Percentiles rank a stretch among this genome's conserved stretches.
Conservation (phyloP, 78 protist species). For the Neovahlkampfia damariscottae region DNA sequence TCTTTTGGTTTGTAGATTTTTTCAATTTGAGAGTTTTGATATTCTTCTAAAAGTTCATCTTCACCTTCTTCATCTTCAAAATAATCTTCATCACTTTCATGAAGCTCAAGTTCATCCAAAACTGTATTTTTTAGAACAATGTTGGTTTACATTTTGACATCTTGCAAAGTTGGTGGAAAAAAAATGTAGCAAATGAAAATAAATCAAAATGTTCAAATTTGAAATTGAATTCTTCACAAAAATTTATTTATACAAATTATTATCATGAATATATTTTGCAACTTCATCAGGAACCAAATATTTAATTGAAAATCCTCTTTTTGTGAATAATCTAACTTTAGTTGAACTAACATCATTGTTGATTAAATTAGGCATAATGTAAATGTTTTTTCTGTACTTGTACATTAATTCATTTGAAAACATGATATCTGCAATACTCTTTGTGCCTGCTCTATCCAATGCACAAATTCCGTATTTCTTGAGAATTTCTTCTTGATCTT, state of each 20-base stretch:
- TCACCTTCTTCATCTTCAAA: too few species aligned
- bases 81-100: too few species aligned
- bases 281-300: not conserved
- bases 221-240: not conserved
- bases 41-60: too few species aligned
- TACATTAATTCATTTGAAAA: not conserved
- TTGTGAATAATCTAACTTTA: not conserved
- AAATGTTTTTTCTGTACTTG: not conserved
- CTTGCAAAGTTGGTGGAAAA: too few species aligned
- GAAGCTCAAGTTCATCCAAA: too few species aligned
- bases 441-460: conserved; percentile 2
- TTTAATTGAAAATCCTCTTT: not conserved
- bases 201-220: not conserved
- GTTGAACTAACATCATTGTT: conserved; percentile 7
- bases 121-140: too few species aligned
- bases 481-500: not conserved
- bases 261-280: not conserved
- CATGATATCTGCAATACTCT: not conserved
- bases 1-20: too few species aligned
- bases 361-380: not conserved
- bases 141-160: too few species aligned
- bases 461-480: not conserved
- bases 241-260: not conserved
- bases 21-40: too few species aligned
- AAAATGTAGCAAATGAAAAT: not conserved